Base-by-base conservation (phyloP, 129 eudicot species). In the Flaveria brownii region DNA sequence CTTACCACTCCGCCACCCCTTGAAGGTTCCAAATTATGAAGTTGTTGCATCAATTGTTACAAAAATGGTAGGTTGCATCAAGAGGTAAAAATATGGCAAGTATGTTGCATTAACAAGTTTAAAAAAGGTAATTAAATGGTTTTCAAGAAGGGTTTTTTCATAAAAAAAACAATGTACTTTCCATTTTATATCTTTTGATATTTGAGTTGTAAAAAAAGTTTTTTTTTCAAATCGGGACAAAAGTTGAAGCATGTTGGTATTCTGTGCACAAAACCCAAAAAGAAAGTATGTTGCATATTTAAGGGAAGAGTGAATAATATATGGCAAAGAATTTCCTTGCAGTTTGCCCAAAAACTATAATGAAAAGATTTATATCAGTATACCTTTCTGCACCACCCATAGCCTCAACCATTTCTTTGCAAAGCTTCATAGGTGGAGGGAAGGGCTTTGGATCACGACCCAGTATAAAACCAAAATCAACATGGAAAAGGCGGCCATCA, bases 321-420 rank as follows among this genome's bases (percentile, higher is more conserved):
- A 16, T n/a, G 33, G 70, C 47, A 33, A 16, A 16, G 70, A 23
- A 64, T 33, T 7, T 14, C 3, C 45, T 64, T 64, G 46, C 70
- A 39, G 25, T 64, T 33, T 64, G 47, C 47, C 13, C 23, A 39
- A 64, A 64, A 30, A 30, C 6, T 16, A 33, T 0, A 1, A 15
- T 5, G 14, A 64, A 16, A 64, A 64, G 67, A n/a, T 33, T 33
- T 7, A 39, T 9, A 39, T 17, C 0, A 41, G 30, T 39, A 4
- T 87, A 94, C 98, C 98, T 94, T 89, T 94, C 98, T 46, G 97
- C 97, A 73, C 97, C 97, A 77, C 98, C 98, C 98, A 94, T 94
- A 71, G 98, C 98, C 80, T 94, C 98, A 17, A 94, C 98, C 98
- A 94, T 94, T 89, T 94, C 98, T 89, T 94, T 94, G 81, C 98